Evolutionary conservation across 2,329 filamentous ascomycete species (phyloP).

Genomic region (Cercospora sojina): DNA sequence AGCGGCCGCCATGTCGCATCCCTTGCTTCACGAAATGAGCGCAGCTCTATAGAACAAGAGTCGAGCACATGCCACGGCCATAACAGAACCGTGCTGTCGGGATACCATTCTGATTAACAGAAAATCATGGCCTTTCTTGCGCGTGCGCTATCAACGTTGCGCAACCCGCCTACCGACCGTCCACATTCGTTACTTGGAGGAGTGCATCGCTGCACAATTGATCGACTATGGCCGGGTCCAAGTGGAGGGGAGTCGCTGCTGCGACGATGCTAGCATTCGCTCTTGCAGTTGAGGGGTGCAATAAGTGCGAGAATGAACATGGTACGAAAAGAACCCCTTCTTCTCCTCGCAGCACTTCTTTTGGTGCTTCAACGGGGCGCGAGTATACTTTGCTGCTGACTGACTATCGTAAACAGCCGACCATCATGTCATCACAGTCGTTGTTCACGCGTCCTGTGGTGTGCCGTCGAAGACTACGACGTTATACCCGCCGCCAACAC

Average conservation of each 20-base stretch:
- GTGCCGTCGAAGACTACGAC: constrained; percentile 4
- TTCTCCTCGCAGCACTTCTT: too few relatives aligned
- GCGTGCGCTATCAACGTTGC: not conserved
- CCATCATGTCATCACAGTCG: constrained; percentile 6
- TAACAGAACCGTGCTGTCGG: constrained; percentile 9
- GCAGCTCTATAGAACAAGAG: not conserved
- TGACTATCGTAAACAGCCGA: not conserved
- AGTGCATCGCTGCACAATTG: not conserved
- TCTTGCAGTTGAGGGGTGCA: not conserved
- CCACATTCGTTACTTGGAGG: not conserved
- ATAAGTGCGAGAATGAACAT: not conserved
- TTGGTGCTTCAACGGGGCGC: not conserved
- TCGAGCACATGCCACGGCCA: constrained; percentile 8
- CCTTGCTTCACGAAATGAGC: constrained; percentile 7
- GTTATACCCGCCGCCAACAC: not conserved
- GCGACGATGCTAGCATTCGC: not conserved
- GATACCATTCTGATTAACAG: not conserved
- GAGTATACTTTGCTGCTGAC: not conserved
- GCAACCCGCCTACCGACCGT: not conserved
- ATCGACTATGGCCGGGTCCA: not conserved
- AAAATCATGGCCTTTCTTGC: not conserved
- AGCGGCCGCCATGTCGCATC: not conserved
- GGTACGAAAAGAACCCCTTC: not conserved
- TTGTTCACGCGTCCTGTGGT: constrained; percentile 9
- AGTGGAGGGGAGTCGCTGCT: not conserved